Base-by-base conservation (phyloP, 768 basidiomycete species). In the Rhodotorula taiwanensis region DNA sequence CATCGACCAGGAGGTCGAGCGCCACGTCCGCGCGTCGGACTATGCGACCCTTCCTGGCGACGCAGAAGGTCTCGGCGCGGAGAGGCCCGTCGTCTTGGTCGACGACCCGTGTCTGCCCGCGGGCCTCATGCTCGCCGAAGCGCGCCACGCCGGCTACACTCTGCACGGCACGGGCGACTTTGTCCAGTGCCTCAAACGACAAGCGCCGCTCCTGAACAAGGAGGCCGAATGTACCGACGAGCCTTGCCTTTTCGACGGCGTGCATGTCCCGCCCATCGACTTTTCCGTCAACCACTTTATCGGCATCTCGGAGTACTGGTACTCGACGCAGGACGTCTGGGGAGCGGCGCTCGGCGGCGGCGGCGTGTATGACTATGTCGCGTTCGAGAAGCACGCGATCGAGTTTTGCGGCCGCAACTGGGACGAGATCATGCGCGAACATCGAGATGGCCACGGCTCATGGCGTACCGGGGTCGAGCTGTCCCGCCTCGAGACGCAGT, bases 251-350 rank as follows among this genome's bases (percentile, higher is more conserved):
- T 97, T 98, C 82, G 87, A 93, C 71, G 95, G 94, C 27, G 83
- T 97, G 0, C 85, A 90, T 50, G 92, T 92, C 18, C 94, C 95
- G 10, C 83, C 85, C 2, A 97, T 98, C 73, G 89, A 98, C 77
- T 99, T 98, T 75, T 82, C 83, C 43, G 89, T 85, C 39, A 89
- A 89, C 18, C 87, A 86, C 58, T 99, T 98, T 75, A 95, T 99
- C 71, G 95, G 95, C 5, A 86, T 99, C 43, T 93, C 90, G 20
- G 95, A 99, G 76, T 99, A 98, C 75, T 99, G 94, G 94, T 98
- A 97, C 76, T 97, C 94, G 30, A 90, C 92, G 15, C 92, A 99
- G 71, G 92, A 98, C 75, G 87, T 97, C 52, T 91, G 95, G 71
- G 89, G 89, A 3, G 42, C 63, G 21, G 48, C 63, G 31, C 81